Conservation (phyloP, 2,329 filamentous ascomycete species). For the Cytospora chrysosperma region DNA sequence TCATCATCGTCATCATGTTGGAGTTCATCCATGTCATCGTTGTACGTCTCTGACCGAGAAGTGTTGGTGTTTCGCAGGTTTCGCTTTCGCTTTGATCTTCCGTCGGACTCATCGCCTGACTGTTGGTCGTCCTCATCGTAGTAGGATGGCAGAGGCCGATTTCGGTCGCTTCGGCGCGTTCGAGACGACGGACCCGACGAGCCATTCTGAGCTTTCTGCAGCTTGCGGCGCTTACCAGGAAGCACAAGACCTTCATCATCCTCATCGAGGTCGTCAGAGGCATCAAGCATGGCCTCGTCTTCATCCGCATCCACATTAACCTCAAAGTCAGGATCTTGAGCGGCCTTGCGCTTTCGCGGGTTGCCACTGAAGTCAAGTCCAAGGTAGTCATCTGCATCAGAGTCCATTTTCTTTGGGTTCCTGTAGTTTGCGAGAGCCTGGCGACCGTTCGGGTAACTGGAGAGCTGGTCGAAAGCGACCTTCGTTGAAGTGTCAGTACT, state of each 20-base stretch:
- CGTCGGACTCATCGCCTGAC: conserved; percentile 3
- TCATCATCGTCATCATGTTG: conserved; percentile 18
- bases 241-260: conserved; percentile 16
- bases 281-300: conserved; percentile 23
- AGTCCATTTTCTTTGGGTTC: conserved; percentile 24
- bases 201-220: conserved; percentile 1
- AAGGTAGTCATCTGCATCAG: conserved; percentile 16
- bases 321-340: conserved; percentile 35
- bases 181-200: background rate
- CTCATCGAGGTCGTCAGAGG: conserved; percentile 11
- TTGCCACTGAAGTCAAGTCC: conserved; percentile 11
- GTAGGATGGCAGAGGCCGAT: background rate
- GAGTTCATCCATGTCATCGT: conserved; percentile 23
- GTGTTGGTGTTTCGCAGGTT: conserved; percentile 4
- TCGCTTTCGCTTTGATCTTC: conserved; percentile 6
- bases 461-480: conserved; percentile 33
- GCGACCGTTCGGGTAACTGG: conserved; percentile 28
- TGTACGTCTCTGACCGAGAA: background rate
- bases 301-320: conserved; percentile 25
- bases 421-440: conserved; percentile 28
- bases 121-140: conserved; percentile 6
- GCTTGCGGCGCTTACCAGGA: conserved; percentile 17
- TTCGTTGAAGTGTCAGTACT: conserved; percentile 22
- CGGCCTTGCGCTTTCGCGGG: conserved; percentile 22
- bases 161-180: conserved; percentile 7